Evolutionary conservation across 345 rosid species (phyloP).

Genomic region (Zanthoxylum bungeanum): DNA sequence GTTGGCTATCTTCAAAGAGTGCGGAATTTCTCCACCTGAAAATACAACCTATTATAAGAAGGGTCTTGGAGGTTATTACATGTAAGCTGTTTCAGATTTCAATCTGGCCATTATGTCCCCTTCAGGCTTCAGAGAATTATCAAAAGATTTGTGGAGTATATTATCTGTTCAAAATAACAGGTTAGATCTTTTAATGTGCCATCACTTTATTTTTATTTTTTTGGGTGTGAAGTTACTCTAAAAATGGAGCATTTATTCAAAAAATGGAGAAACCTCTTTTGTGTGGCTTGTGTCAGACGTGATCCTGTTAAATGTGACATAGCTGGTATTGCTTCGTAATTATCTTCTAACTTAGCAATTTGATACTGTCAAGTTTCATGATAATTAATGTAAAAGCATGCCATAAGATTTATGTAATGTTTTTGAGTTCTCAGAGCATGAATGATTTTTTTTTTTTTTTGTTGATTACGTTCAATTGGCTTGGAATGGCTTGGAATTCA

Average conservation of each 20-base stretch:
- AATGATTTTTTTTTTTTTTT: not conserved
- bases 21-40: not conserved
- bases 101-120: not conserved
- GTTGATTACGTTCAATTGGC: not conserved
- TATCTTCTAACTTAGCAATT: conserved; percentile 1
- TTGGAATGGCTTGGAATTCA: not conserved
- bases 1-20: not conserved
- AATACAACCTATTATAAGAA: not conserved
- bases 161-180: conserved; percentile 7
- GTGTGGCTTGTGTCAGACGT: not conserved
- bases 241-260: not conserved
- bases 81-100: not conserved
- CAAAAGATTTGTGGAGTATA: not conserved
- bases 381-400: not conserved
- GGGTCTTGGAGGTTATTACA: not conserved
- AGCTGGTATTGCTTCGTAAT: conserved; percentile 11
- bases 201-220: not conserved
- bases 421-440: conserved; percentile 1
- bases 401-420: not conserved
- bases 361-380: not conserved
- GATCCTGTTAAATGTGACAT: not conserved
- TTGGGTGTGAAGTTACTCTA: not conserved
- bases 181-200: conserved; percentile 8
- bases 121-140: conserved; percentile 2
- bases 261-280: not conserved